Base-by-base conservation (phyloP, 1,284 basidiomycete genomes). In the Trametes sp. region DNA sequence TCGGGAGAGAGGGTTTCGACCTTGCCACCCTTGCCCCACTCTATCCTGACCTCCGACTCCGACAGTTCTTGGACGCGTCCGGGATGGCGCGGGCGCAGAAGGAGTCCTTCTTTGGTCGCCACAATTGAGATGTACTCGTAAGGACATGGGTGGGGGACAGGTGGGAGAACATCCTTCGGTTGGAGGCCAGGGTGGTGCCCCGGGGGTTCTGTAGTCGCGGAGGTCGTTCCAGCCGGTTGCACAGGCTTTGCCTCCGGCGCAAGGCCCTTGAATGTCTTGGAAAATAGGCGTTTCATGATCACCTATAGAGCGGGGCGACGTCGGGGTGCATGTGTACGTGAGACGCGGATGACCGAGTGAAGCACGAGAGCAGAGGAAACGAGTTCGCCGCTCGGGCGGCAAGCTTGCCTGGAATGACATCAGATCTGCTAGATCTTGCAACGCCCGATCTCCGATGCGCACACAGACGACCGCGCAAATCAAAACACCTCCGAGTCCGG, bases 71-170 rank as follows among this genome's bases (percentile, higher is more conserved):
- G 56, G 10, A 38, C 1, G 53, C 76, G 78, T 33, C 65, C 70
- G 29, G 78, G 73, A 53, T 80, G 67, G 69, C 87, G 82, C 29
- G 87, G 89, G 54, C 87, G 81, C 57, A 93, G 77, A 42, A 91
- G 69, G 16, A 94, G 78, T 13, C 89, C 90, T n/a, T 84, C 79
- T 16, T 78, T 72, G 0, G 87, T 83, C 3, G 81, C 82, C 46
- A 87, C 72, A 31, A 93, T 63, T 9, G 83, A 82, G 38, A 94
- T 84, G 65, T 87, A 81, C 56, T 88, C 85, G 71, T 93, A 79
- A 9, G 92, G 89, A 69, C 83, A 84, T 28, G 90, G 90, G 72
- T 92, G 89, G 14, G 88, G 88, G 9, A 90, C 74, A 0, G 91
- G 83, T 4, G 90, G 87, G 28, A 90, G 78, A 57, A 82, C 75